Evolutionary conservation across 495 filamentous ascomycete genomes (phyloP), one percentile per base, ranked within the genome.

Genomic region (Physcia stellaris): DNA sequence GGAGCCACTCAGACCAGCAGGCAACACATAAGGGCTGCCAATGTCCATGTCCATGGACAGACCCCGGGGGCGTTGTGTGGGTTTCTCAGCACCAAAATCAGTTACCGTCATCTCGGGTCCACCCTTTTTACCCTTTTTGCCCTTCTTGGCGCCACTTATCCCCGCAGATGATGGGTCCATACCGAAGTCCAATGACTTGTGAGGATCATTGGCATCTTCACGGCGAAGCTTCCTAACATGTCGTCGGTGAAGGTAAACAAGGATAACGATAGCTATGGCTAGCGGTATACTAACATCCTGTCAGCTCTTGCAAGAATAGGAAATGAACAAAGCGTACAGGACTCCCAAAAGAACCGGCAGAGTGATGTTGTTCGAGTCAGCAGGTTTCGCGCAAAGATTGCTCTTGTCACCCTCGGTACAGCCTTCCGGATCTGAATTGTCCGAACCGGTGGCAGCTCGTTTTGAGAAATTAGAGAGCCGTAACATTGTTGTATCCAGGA

Each of bases 141-240:
- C 67, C 39, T 68, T 64, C 29, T 40, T 51, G 7, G 50, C 45
- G 43, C 56, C 45, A 19, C 46, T 47, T 11, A 44, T 39, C 16
- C 52, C 6, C 11, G 29, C 28, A 24, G 32, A 41, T 21, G 52
- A 28, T 26, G 55, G 43, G 13, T 64, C 66, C 56, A 94, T 59
- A 21, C 90, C 90, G 55, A 96, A 98, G 56, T 98, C 90, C 52
- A 96, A 71, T 2, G 85, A 94, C 52, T 80, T 92, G 56, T 92
- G 83, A 48, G 83, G 81, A 54, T 95, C 88, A 43, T 82, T 74
- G 22, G 68, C 66, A 56, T 98, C 90, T 63, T 98, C 90, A 28
- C 62, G 62, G 42, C 68, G 66, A 42, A 86, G 71, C 46, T 72
- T 88, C 47, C 73, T 71, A 12, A 82, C 62, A 48, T 83, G 79